Base-by-base conservation (phyloP, 495 filamentous ascomycete genomes). In the Tuber aestivum region DNA sequence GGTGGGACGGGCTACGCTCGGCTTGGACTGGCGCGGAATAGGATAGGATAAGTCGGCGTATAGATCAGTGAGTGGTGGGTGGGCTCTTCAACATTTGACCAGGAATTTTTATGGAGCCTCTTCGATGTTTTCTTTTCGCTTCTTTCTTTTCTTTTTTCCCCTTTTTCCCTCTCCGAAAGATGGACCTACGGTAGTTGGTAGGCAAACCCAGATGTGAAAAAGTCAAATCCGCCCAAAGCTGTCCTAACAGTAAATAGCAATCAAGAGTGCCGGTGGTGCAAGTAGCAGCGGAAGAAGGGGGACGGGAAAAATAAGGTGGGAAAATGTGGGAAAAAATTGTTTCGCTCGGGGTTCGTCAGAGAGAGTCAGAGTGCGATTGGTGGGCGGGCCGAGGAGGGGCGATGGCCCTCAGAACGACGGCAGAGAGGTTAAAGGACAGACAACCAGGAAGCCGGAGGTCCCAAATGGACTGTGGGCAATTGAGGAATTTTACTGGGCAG, bases 1-100 rank as follows among this genome's bases (percentile, higher is more conserved):
- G 78, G 75, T 56, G 37, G 76, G 48, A 75, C 69, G 69, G 78
- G 72, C 78, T 79, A 79, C 70, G 56, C 56, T 65, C 56, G 27
- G 56, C 56, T 65, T 65, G 56, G 56, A 65, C 56, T 65, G 56
- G 56, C 32, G 56, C 14, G 56, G 56, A 35, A 65, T 35, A 35
- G 27, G 35, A 65, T 65, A 27, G 56, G 56, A 65, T 65, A 35
- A 27, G 27, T 12, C 35, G 27, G 27, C 56, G 56, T 65, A 65
- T 65, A 7, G 56, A 35, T 35, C 27, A 65, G 56, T 65, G 27
- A 65, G 56, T 65, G 56, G 56, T 65, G 56, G 56, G 56, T 27
- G 56, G n/a, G 27, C 16, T 61, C 16, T 61, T 32, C 32, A 32
- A 32, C n/a, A 61, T 32, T 61, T 61, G 50, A 61, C 56, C 27